A percentile compares a stretch with the other conserved stretches of the same genome.
phyloP scores from a whole-genome alignment of 306 rosid species.

The Macrotyloma uniflorum region DNA sequence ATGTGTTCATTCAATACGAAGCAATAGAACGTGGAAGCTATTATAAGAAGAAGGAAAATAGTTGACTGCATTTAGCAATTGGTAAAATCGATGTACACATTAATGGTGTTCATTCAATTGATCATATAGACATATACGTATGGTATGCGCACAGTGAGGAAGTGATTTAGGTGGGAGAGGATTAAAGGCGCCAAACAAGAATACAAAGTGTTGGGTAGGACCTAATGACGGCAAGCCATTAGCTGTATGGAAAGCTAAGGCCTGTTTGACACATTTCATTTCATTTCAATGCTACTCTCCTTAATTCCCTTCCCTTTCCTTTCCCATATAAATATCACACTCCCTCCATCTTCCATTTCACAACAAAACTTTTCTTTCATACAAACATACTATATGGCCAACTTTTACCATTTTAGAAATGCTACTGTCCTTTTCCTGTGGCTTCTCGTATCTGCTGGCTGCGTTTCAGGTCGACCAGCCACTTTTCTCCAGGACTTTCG shows the following conservation, averaged over 20 bases:
- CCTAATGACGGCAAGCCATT: slow-evolving; percentile 59
- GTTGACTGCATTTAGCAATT: neutral
- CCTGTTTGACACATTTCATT: slow-evolving; percentile 45
- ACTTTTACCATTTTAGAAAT: slow-evolving; percentile 30
- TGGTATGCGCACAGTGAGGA: slow-evolving; percentile 37
- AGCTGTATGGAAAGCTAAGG: slow-evolving; percentile 83
- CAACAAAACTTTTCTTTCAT: neutral
- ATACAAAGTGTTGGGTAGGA: slow-evolving; percentile 58
- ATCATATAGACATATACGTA: neutral
- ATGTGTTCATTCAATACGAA: neutral
- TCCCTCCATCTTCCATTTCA: slow-evolving; percentile 29
- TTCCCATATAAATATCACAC: slow-evolving; percentile 39
- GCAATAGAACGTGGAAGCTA: neutral
- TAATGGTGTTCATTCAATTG: neutral
- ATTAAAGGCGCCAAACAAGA: slow-evolving; percentile 26
- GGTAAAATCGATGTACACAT: neutral
- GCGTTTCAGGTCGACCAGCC: slow-evolving; percentile 69
- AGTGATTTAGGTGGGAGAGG: neutral
- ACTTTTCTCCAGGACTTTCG: slow-evolving; percentile 72
- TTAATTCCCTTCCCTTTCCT: neutral
- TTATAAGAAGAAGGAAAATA: neutral
- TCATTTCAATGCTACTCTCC: slow-evolving; percentile 36
- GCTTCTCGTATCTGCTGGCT: slow-evolving; percentile 31
- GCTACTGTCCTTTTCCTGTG: slow-evolving; percentile 22
- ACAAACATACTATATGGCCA: slow-evolving; percentile 32